phyloP scores from a whole-genome alignment of 306 rosid species.

The Abrus precatorius region DNA sequence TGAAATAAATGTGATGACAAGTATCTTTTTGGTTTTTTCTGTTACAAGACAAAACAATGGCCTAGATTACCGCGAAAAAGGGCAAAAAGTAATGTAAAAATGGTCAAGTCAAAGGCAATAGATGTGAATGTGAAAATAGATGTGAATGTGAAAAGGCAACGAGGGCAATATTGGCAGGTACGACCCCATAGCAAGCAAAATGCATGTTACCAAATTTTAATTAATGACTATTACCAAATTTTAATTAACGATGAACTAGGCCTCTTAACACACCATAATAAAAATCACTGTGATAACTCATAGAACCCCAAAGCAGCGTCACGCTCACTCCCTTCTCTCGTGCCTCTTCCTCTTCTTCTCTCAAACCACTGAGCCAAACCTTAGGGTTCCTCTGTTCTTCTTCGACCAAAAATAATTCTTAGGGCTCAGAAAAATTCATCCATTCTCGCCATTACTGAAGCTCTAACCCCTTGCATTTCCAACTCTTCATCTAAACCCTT shows the following conservation, averaged over 20 bases:
- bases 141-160: not conserved
- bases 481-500: not conserved
- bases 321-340: conserved; percentile 36
- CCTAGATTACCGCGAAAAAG: conserved; percentile 1
- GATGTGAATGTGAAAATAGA: not conserved
- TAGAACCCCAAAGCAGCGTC: conserved; percentile 34
- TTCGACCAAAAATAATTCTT: conserved; percentile 26
- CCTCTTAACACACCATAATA: not conserved
- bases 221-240: conserved; percentile 11
- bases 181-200: not conserved
- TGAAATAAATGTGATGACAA: not conserved
- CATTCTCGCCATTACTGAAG: conserved; percentile 31
- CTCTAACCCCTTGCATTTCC: conserved; percentile 49
- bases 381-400: conserved; percentile 58
- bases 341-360: conserved; percentile 29
- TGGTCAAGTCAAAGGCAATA: conserved; percentile 16
- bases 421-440: conserved; percentile 46
- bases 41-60: not conserved
- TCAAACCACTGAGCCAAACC: conserved; percentile 32
- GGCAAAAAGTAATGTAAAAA: not conserved
- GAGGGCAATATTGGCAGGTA: conserved; percentile 15
- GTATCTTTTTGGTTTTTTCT: not conserved
- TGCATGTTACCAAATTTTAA: conserved; percentile 7
- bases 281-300: conserved; percentile 14
- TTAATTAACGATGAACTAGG: not conserved